Percentiles rank a stretch among this genome's conserved stretches.
Conservation (phyloP, 805 yeast genomes). For the Schwanniomyces polymorphus region DNA sequence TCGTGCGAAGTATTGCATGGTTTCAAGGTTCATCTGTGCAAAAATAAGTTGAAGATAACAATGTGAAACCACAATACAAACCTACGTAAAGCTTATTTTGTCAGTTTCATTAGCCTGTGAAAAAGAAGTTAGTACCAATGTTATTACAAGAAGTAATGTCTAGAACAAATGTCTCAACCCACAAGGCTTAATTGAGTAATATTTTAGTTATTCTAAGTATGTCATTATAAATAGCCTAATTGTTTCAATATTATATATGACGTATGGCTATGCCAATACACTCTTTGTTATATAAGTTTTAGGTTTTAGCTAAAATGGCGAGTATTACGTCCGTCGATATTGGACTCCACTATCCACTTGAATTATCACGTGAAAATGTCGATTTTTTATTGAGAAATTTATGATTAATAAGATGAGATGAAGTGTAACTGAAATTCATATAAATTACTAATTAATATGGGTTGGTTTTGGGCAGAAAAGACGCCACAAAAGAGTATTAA, state of each 20-base stretch:
- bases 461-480: slow-evolving; percentile 84
- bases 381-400: too few species aligned
- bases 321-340: not conserved
- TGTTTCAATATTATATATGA: too few species aligned
- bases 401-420: not conserved
- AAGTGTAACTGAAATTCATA: not conserved
- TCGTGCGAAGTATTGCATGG: not conserved
- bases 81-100: not conserved
- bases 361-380: not conserved
- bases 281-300: too few species aligned
- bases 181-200: not conserved
- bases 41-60: not conserved
- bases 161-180: not conserved
- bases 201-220: too few species aligned
- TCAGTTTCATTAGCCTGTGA: not conserved
- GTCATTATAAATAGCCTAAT: too few species aligned
- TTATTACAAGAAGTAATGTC: not conserved
- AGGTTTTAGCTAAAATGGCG: too few species aligned
- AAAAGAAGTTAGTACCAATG: not conserved
- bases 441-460: slow-evolving; percentile 47
- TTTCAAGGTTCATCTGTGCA: not conserved
- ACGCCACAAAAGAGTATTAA: not conserved
- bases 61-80: not conserved
- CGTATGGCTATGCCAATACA: too few species aligned
- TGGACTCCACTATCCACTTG: not conserved